These are phyloP conservation scores for Leishmania martiniquensis DNA, from an alignment of 208 protist genomes.

Conservation along the genomic window DNA sequence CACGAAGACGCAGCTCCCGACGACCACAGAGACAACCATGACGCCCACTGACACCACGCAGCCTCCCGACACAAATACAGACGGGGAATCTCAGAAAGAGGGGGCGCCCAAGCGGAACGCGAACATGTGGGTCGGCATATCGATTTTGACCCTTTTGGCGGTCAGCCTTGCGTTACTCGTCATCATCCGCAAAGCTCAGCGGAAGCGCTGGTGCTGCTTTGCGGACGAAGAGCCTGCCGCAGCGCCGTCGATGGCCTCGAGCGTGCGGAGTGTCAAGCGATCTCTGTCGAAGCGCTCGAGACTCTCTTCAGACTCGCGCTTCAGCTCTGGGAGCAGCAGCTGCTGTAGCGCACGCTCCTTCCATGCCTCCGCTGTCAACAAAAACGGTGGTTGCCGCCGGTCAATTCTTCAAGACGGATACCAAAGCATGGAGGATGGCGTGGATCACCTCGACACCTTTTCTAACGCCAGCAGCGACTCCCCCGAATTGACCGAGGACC, in stretches of 20 bases:
- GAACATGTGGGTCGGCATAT: constrained; percentile 19
- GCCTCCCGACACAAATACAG: background rate
- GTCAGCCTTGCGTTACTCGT: background rate
- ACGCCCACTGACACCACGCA: constrained; percentile 1
- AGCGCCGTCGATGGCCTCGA: background rate
- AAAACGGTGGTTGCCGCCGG: background rate
- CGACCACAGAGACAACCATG: background rate
- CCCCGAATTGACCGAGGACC: background rate
- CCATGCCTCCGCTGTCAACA: constrained; percentile 10
- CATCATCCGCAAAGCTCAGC: constrained; percentile 14
- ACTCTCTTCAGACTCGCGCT: background rate
- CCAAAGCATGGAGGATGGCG: background rate
- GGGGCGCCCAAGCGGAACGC: background rate
- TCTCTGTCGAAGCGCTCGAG: background rate
- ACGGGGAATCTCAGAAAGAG: background rate
- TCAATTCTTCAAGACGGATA: background rate
- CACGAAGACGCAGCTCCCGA: background rate
- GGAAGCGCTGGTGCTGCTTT: constrained; percentile 26
- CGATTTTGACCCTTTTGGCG: constrained; percentile 8
- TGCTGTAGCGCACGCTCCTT: constrained; percentile 9
- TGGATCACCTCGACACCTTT: background rate
- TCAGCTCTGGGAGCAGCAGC: background rate
- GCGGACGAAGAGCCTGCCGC: background rate
- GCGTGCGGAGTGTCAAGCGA: background rate
- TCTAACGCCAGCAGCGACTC: no score